phyloP scores from a whole-genome alignment of 2,329 filamentous ascomycete species.

The Fusarium subglutinans region DNA sequence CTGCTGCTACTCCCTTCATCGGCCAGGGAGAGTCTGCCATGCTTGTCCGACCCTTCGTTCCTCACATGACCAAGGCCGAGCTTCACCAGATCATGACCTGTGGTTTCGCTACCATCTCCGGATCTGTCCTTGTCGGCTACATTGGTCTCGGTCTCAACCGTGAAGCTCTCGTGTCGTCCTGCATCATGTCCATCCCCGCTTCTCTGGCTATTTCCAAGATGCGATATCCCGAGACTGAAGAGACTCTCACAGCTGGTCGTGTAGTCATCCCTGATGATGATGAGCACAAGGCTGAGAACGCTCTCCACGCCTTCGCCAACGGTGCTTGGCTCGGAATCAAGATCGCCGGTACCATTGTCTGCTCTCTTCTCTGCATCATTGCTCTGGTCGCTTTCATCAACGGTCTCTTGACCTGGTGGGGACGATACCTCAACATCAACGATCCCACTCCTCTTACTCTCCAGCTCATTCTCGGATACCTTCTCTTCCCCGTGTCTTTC shows the following conservation, averaged over 20 bases:
- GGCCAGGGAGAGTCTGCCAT: slow-evolving; percentile 94
- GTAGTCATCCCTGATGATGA: slow-evolving; percentile 84
- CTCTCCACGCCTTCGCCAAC: slow-evolving; percentile 84
- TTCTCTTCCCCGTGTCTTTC: slow-evolving; percentile 82
- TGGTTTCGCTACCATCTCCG: slow-evolving; percentile 92
- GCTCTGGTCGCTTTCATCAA: slow-evolving; percentile 79
- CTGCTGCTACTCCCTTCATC: slow-evolving; percentile 91
- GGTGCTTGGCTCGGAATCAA: slow-evolving; percentile 88
- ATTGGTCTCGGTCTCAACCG: slow-evolving; percentile 84
- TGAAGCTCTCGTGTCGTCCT: slow-evolving; percentile 87
- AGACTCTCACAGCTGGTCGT: slow-evolving; percentile 82
- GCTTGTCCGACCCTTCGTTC: slow-evolving; percentile 87
- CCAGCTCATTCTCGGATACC: slow-evolving; percentile 78
- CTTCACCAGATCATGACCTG: slow-evolving; percentile 93
- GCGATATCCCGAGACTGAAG: slow-evolving; percentile 87
- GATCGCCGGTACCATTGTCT: slow-evolving; percentile 84
- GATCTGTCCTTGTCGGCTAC: slow-evolving; percentile 86
- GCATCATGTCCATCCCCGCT: slow-evolving; percentile 95
- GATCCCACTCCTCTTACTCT: slow-evolving; percentile 71
- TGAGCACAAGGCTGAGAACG: slow-evolving; percentile 79
- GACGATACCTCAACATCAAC: slow-evolving; percentile 78
- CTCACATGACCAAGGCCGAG: slow-evolving; percentile 86
- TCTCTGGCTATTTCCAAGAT: slow-evolving; percentile 90
- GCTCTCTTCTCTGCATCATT: slow-evolving; percentile 84
- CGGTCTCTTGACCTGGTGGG: slow-evolving; percentile 85